Evolutionary conservation across 2,329 filamentous ascomycete species (phyloP), one percentile per base, ranked within the genome.

Genomic region (Penicillium sp.): DNA sequence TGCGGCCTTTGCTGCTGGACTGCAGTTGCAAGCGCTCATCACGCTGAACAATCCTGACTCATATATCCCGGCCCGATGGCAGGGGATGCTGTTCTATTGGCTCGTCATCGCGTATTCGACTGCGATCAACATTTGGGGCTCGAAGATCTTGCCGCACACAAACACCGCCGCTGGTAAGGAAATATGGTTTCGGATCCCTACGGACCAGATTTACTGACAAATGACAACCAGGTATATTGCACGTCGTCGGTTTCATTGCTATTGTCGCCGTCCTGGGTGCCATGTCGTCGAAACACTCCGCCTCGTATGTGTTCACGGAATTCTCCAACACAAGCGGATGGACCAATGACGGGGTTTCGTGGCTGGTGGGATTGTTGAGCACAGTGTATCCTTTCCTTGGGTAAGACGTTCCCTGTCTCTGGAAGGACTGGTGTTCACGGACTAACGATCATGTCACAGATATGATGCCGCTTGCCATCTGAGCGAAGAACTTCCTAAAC

Each of bases 81-180:
- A 65, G 17, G 80, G 79, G 0, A 78, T 82, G 73, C 62, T 83
- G 0, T 77, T 83, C 45, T 81, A 82, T 63, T 82, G 80, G 79
- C 22, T 63, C 1, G 42, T 67, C 6, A 20, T 67, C 38, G 59
- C 54, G 0, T 67, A 67, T 38, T 71, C 76, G 1, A 63, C 81
- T 0, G 71, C 73, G 0, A 62, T 75, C 5, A 83, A 83, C 22
- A 76, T 82, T 6, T 81, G 73, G 71, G 79, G 65, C 2, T 67
- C 65, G 4, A 67, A 62, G 43, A 56, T 69, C 31, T 43, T 63
- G 10, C 78, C 64, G n/a, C 64, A 67, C 47, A 57, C 64, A 3
- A 67, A 66, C 25, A 62, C 55, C 15, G 52, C 49, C 4, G 63
- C 64, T 10, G 64, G 64, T 66, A 52, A 61, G 58, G 22, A 5